Base-by-base conservation (phyloP, 2,329 filamentous ascomycete genomes). In the Phaeosphaeria sp. region DNA sequence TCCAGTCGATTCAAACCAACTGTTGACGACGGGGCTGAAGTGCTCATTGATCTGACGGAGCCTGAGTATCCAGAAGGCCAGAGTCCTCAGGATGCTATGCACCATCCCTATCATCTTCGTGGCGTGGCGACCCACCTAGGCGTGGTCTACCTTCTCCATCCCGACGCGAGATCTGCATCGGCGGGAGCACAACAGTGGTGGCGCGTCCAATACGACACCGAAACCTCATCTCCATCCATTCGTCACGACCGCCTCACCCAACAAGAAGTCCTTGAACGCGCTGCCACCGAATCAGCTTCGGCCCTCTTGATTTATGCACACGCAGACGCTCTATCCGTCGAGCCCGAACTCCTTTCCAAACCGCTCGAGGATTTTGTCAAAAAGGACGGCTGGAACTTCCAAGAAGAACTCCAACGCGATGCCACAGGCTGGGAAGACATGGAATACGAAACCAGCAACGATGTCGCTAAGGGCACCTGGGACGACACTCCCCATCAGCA, bases 271-370 rank as follows among this genome's bases (percentile, higher is more conserved):
- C 79, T 88, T 51, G 75, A 81, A 63, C 78, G 85, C 62, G 82
- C 83, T 52, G 79, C 78, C 22, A 78, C 81, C 36, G 85, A 88
- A 62, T 80, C 81, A 52, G 79, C 74, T 30, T 81, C 78, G 9
- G 84, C 82, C 2, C 72, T 89, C 0, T 79, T 89, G 10, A 82
- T 89, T 2, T 89, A 89, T 68, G 86, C 85, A 20, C 86, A 81
- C 64, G 81, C 84, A 3, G 68, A 68, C 13, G 76, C 76, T 1
- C 64, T 62, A 6, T 62, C 66, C 10, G 50, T 60, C 21, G 46
- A 58, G 3, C 63, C 56, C 6, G 25, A 62, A 2, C 67, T 67
- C 5, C 58, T 76, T 2, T 52, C 73, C 17, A 64, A 65, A 21
- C 60, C 72, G 0, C 69, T 77, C 13, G 49, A 68, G 42, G 64